phyloP scores from a whole-genome alignment of 495 filamentous ascomycete species.

The Haplographium delicatum region DNA sequence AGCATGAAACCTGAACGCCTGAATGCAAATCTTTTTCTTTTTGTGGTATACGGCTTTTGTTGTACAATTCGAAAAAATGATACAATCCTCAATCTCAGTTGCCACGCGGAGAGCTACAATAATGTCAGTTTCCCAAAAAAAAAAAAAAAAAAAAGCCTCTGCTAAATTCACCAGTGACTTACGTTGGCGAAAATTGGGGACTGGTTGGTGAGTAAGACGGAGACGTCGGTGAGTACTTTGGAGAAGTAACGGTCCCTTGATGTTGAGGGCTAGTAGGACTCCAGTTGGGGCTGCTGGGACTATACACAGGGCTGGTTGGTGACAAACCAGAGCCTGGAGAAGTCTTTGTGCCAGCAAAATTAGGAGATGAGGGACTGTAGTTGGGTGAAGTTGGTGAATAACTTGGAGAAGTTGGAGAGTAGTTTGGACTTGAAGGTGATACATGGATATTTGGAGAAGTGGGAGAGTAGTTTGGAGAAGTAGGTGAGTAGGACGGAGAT shows the following conservation, averaged over 20 bases:
- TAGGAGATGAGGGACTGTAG: slow-evolving; percentile 49
- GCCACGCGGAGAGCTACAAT: too few species aligned
- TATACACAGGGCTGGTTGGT: slow-evolving; percentile 34
- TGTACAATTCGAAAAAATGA: slow-evolving; percentile 7
- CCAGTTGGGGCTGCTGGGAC: slow-evolving; percentile 35
- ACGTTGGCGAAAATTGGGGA: slow-evolving; percentile 24
- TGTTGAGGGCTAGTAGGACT: slow-evolving; percentile 61
- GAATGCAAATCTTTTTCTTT: slow-evolving; percentile 18
- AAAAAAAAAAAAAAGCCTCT: too few species aligned
- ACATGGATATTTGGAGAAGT: slow-evolving; percentile 55
- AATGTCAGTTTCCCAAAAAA: too few species aligned
- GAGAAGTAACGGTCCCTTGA: slow-evolving; percentile 48
- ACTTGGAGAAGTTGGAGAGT: slow-evolving; percentile 46
- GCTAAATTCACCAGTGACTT: neutral
- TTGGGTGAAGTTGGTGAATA: slow-evolving; percentile 69
- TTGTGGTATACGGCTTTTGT: slow-evolving; percentile 6
- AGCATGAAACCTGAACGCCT: slow-evolving; percentile 19
- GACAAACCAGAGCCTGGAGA: slow-evolving; percentile 35
- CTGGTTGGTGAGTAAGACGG: slow-evolving; percentile 20
- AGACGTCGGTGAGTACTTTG: slow-evolving; percentile 31
- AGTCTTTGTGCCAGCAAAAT: slow-evolving; percentile 49
- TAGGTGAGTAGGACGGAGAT: slow-evolving; percentile 40
- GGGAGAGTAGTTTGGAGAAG: slow-evolving; percentile 54
- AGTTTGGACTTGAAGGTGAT: slow-evolving; percentile 41
- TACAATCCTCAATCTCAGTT: slow-evolving; percentile 1